A percentile compares a stretch with the other conserved stretches of the same genome.
These are phyloP conservation scores for Secale cereale DNA, from an alignment of 176 grass and related monocot genomes.

Conservation along the genomic window DNA sequence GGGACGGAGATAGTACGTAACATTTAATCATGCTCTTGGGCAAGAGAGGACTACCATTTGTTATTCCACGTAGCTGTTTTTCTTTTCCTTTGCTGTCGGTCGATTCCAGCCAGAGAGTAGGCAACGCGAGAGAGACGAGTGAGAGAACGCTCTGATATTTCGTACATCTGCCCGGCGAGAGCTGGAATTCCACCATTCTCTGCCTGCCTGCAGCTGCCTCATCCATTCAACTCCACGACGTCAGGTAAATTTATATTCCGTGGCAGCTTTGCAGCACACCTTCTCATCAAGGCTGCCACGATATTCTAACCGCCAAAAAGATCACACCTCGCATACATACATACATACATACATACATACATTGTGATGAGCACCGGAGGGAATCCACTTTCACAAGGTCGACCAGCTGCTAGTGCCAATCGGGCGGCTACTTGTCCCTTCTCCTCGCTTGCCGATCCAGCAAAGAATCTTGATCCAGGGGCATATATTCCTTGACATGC, in stretches of 20 bases:
- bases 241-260: constrained; percentile 32
- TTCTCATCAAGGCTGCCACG: constrained; percentile 25
- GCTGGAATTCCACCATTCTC: constrained; percentile 30
- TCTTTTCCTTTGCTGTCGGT: no score
- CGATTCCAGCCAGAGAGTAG: no score
- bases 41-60: no score
- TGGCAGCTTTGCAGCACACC: constrained; percentile 50
- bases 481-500: constrained; percentile 44
- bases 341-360: neutral
- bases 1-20: no score
- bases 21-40: no score
- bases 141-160: no score
- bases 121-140: no score
- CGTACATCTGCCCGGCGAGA: neutral
- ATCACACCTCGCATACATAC: constrained; percentile 23
- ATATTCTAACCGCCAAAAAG: constrained; percentile 54
- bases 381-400: constrained; percentile 46
- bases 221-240: constrained; percentile 35
- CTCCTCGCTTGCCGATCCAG: constrained; percentile 20
- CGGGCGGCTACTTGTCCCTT: constrained; percentile 33
- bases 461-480: constrained; percentile 40
- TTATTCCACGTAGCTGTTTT: no score
- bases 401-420: constrained; percentile 37
- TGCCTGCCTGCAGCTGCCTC: constrained; percentile 18
- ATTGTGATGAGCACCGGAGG: constrained; percentile 15